Evolutionary conservation across 345 rosid species (phyloP), one percentile per base, ranked within the genome.

Genomic region (Arabidopsis suecica): DNA sequence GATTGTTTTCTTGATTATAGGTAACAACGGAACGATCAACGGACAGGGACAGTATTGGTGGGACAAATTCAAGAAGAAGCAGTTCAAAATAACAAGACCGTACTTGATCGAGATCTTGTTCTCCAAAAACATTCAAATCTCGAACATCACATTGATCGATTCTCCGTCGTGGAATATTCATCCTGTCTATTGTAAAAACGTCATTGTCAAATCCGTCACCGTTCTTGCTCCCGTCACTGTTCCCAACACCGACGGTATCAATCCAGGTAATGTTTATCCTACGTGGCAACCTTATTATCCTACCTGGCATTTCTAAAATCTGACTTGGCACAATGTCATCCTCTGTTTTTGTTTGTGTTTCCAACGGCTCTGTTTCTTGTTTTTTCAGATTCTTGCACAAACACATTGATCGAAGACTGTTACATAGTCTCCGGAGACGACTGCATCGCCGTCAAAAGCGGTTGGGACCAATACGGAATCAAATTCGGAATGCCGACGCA

Each of bases 231-330:
- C 98, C 6, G 73, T 88, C 32, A 79, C 73, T n/a, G 81, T 83
- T 16, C 96, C 96, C 2, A 93, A 91, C 42, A 89, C 97, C 1
- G 98, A 91, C 78, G 97, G 98, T 47, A 87, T 93, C n/a, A 59
- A 89, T 74, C 98, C 97, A 69, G 93, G 95, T 93, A 25, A 38
- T 9, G 36, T n/a, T 57, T 0, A 32, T 63, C 47, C 3, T 18
- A 10, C 36, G 32, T 58, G 54, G 38, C 49, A 40, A 30, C 12
- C 10, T 6, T 64, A 2, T 7, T 32, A 37, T 16, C 73, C 0
- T 9, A 61, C 7, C 44, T 71, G 38, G n/a, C 48, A 68, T 9
- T 25, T 8, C 14, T 28, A n/a, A 2, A 28, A 42, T 42, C 53
- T 44, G 40, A 64, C 55, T n/a, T 65, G 44, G 44, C 42, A 6